These are phyloP conservation scores for Lunasporangiospora selenospora DNA, from an alignment of 192 early-diverging fungal species.

Conservation along the genomic window DNA sequence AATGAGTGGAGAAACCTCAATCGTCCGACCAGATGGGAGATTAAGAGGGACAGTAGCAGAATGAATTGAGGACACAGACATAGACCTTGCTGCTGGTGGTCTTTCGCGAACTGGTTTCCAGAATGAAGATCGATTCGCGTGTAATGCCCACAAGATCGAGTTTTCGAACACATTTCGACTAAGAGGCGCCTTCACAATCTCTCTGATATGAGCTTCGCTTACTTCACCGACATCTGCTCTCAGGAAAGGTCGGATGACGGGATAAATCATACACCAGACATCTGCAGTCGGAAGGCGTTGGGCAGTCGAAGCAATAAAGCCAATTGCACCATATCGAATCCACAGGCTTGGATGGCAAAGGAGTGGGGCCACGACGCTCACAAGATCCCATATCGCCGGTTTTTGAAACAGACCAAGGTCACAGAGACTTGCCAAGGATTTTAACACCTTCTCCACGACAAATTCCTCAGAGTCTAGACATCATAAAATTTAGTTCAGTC, in stretches of 20 bases:
- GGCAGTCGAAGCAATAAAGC: conserved; percentile 68
- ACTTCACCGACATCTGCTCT: conserved; percentile 69
- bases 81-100: conserved; percentile 19
- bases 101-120: conserved; percentile 59
- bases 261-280: conserved; percentile 80
- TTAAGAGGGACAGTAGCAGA: conserved; percentile 22
- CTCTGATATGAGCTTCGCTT: conserved; percentile 63
- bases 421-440: conserved; percentile 78
- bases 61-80: conserved; percentile 28
- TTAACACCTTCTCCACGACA: conserved; percentile 90
- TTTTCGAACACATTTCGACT: conserved; percentile 26
- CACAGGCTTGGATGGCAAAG: conserved; percentile 83
- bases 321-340: conserved; percentile 79
- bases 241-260: conserved; percentile 73
- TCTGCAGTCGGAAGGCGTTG: conserved; percentile 73
- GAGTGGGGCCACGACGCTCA: conserved; percentile 71
- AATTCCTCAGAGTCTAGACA: conserved; percentile 84
- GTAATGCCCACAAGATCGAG: conserved; percentile 61
- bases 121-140: conserved; percentile 56
- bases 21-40: conserved; percentile 17
- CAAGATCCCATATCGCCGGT: conserved; percentile 77
- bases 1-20: conserved; percentile 18
- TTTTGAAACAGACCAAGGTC: conserved; percentile 82
- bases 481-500: background rate
- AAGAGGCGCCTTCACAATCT: conserved; percentile 74